Evolutionary conservation across 2,329 filamentous ascomycete species (phyloP).

Genomic region (Fusarium sp.): DNA sequence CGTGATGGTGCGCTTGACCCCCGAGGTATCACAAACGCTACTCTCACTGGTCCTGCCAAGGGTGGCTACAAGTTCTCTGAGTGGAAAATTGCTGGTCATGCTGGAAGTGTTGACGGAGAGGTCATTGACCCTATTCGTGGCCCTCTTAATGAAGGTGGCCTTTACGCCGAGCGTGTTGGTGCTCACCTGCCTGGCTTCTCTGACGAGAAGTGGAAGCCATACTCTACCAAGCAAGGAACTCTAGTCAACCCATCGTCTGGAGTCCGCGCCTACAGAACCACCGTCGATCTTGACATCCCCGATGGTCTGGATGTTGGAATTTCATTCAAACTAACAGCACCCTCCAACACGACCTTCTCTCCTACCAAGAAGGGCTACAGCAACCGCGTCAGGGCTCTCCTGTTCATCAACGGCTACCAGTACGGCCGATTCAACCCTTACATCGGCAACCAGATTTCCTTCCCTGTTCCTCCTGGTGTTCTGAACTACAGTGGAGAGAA

Average conservation of each 20-base stretch:
- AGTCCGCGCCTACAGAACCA: conserved; percentile 66
- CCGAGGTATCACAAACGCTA: conserved; percentile 64
- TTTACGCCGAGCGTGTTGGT: conserved; percentile 67
- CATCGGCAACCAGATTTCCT: conserved; percentile 70
- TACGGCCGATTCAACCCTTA: conserved; percentile 70
- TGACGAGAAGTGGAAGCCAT: conserved; percentile 55
- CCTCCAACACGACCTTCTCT: conserved; percentile 53
- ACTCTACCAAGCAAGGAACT: conserved; percentile 44
- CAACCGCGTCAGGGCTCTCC: conserved; percentile 59
- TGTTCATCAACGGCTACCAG: conserved; percentile 75
- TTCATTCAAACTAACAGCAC: conserved; percentile 63
- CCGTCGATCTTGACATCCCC: conserved; percentile 62
- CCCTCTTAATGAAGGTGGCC: conserved; percentile 66
- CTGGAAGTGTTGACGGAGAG: conserved; percentile 60
- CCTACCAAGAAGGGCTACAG: conserved; percentile 44
- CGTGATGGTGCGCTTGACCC: conserved; percentile 59
- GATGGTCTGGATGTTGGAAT: conserved; percentile 65
- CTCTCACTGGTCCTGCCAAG: conserved; percentile 54
- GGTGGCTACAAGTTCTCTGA: conserved; percentile 55
- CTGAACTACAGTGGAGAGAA: conserved; percentile 69
- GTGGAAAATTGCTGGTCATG: conserved; percentile 69
- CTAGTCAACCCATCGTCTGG: conserved; percentile 61
- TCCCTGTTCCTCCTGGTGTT: conserved; percentile 69
- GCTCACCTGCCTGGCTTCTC: conserved; percentile 69
- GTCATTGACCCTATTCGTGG: conserved; percentile 66